Percentiles rank a stretch among this genome's conserved stretches.
These are phyloP conservation scores for Fusarium clavum DNA, from an alignment of 2,329 filamentous ascomycete species.

Conservation along the genomic window DNA sequence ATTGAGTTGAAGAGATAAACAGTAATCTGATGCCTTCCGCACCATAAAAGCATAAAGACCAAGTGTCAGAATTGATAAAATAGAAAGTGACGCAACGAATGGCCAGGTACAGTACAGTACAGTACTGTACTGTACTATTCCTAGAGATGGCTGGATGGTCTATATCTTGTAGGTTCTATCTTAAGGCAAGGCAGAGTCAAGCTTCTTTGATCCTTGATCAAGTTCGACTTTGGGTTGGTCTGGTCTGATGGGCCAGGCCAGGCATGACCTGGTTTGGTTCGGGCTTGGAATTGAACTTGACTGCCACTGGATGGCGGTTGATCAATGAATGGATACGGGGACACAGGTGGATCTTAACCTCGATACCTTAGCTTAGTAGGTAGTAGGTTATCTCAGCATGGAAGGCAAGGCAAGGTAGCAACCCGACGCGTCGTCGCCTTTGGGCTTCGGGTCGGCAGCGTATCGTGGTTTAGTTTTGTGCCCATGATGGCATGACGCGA, in stretches of 20 bases:
- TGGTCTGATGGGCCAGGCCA: constrained; percentile 14
- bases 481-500: background rate
- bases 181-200: constrained; percentile 23
- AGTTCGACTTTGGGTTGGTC: constrained; percentile 37
- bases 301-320: constrained; percentile 5
- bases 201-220: constrained; percentile 39
- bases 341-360: constrained; percentile 30
- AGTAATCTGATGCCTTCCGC: background rate
- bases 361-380: background rate
- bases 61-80: constrained; percentile 29
- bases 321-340: background rate
- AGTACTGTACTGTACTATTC: no score
- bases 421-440: background rate
- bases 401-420: background rate
- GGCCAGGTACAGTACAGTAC: background rate
- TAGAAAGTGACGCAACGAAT: constrained; percentile 40
- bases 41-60: background rate
- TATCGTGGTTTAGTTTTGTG: constrained; percentile 16
- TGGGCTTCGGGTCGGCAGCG: background rate
- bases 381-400: background rate
- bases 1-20: background rate
- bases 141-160: background rate
- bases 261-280: constrained; percentile 12
- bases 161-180: background rate
- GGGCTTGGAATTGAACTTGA: background rate